Evolutionary conservation across 2,329 filamentous ascomycete species (phyloP).

Genomic region (Simplicillium sp.): DNA sequence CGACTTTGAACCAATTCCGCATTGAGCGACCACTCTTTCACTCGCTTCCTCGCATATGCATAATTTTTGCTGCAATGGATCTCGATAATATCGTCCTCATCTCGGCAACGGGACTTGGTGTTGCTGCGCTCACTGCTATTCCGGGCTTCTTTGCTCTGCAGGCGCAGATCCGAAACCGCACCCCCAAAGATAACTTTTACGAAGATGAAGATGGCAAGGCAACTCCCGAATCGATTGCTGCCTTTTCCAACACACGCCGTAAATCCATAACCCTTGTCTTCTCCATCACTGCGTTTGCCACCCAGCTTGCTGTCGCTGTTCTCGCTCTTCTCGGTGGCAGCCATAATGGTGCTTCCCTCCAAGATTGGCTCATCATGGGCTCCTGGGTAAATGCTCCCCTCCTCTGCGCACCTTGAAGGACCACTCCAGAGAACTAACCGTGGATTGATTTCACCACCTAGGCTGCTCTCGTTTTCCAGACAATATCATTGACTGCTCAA

Average conservation of each 20-base stretch:
- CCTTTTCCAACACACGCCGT: constrained; percentile 51
- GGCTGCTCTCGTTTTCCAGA: constrained; percentile 43
- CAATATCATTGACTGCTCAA: constrained; percentile 35
- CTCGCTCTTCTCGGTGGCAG: constrained; percentile 31
- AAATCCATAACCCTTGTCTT: constrained; percentile 45
- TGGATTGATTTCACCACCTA: constrained; percentile 17
- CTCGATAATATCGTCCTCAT: constrained; percentile 7
- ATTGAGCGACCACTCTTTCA: not conserved
- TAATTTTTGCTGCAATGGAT: constrained; percentile 1
- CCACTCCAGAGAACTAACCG: constrained; percentile 3
- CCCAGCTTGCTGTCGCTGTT: constrained; percentile 48
- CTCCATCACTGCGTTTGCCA: constrained; percentile 41
- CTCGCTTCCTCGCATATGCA: not conserved
- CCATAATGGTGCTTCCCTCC: not conserved
- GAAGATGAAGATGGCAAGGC: constrained; percentile 62
- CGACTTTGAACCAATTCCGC: not conserved
- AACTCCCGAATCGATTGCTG: constrained; percentile 50
- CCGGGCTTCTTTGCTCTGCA: constrained; percentile 25
- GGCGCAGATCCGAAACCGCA: constrained; percentile 22
- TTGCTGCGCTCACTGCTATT: constrained; percentile 24
- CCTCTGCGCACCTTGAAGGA: constrained; percentile 4
- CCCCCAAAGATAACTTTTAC: constrained; percentile 42
- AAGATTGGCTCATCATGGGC: constrained; percentile 47
- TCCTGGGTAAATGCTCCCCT: constrained; percentile 49
- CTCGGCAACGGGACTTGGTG: constrained; percentile 21